Base-by-base conservation (phyloP, 1,284 basidiomycete species). In the Cystobasidium sp. region DNA sequence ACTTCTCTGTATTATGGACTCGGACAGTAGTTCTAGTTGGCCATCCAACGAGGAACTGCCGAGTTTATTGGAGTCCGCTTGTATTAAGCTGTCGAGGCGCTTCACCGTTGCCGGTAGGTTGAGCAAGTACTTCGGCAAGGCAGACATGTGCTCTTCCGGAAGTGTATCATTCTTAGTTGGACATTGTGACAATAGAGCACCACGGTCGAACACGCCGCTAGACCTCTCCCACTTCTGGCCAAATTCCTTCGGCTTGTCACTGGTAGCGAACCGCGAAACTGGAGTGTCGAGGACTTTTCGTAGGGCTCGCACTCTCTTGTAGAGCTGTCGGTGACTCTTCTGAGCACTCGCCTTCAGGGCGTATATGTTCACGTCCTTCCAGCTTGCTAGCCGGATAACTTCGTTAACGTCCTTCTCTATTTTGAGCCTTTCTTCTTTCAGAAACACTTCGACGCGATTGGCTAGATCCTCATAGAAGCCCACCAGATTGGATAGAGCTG, bases 361-460 rank as follows among this genome's bases (percentile, higher is more conserved):
- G 77, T 93, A 91, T 10, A 99, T 91, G 80, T 99, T 99, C 80
- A 96, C 86, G 81, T 99, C 97, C 82, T 92, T 96, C 97, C 97
- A 99, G 80, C 94, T 97, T 0, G 97, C 97, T 51, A 99, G 86
- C 82, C 94, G 94, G 85, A 99, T 91, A 81, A 93, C 91, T 69
- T 88, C 89, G 75, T 86, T 87, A 68, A 99, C 87, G 68, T 96
- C 91, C 79, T 89, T 90, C 83, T 97, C 93, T 55, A 97, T 82
- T 0, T 81, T 81, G 1, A 82, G 83, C 72, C 90, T 88, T 81
- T 93, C 89, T 9, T 85, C 83, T 4, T 81, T 78, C n/a, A 97
- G 83, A 7, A 84, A 85, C 7, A 83, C 80, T 7, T 83, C 80
- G 47, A 97, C 82, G 6, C 83, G 82, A 88, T 75, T n/a, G 81